Evolutionary conservation across 1,139 yeast species (phyloP).

Genomic region (Magnusiomyces sp.): DNA sequence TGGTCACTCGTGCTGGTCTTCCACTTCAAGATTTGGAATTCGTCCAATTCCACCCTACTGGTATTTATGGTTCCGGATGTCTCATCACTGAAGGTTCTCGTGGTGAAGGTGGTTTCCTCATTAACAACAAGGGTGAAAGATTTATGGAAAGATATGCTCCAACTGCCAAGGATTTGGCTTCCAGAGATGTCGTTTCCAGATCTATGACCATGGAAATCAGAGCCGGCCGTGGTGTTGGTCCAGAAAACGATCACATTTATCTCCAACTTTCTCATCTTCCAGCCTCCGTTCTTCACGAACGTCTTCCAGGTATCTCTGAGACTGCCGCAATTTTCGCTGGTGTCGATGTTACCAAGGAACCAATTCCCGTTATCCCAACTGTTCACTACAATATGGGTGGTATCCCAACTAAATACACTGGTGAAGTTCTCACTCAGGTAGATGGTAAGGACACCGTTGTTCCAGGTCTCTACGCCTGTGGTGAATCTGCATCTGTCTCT

Average conservation of each 20-base stretch:
- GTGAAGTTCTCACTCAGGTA: slow-evolving; percentile 81
- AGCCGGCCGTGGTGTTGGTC: slow-evolving; percentile 99
- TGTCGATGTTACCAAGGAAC: slow-evolving; percentile 98
- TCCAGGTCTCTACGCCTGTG: slow-evolving; percentile 94
- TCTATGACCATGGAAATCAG: slow-evolving; percentile 98
- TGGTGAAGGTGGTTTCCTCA: slow-evolving; percentile 98
- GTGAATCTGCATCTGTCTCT: slow-evolving; percentile 98
- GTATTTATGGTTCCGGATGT: slow-evolving; percentile 98
- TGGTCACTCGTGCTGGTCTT: slow-evolving; percentile 97
- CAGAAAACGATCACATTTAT: slow-evolving; percentile 88
- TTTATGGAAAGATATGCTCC: slow-evolving; percentile 99
- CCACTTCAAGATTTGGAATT: slow-evolving; percentile 97
- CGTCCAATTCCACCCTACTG: slow-evolving; percentile 98
- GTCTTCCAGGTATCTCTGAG: slow-evolving; percentile 98
- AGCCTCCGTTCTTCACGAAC: slow-evolving; percentile 81
- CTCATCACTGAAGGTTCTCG: slow-evolving; percentile 98
- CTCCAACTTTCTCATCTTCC: slow-evolving; percentile 94
- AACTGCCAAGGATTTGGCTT: slow-evolving; percentile 95
- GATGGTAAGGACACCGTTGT: slow-evolving; percentile 87
- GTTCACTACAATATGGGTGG: slow-evolving; percentile 99
- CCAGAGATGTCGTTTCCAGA: slow-evolving; percentile 96
- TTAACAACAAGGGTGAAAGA: slow-evolving; percentile 97
- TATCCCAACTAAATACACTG: slow-evolving; percentile 96
- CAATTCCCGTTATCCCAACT: slow-evolving; percentile 96
- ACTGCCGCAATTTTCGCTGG: slow-evolving; percentile 98